phyloP scores from a whole-genome alignment of 768 basidiomycete genomes.

The Kwoniella dejecticola region DNA sequence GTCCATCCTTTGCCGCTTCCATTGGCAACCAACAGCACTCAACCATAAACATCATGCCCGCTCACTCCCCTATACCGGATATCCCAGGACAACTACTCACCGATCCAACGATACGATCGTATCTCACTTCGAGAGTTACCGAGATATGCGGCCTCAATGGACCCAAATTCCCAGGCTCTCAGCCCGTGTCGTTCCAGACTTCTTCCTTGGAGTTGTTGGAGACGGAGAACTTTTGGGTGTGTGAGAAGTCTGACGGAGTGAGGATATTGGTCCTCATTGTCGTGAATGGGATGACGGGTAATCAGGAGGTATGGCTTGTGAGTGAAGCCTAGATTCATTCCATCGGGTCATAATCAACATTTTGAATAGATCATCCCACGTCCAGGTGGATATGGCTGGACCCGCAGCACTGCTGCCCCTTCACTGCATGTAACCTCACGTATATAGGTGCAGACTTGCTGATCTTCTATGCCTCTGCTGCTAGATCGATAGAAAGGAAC shows the following conservation, averaged over 20 bases:
- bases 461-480: not conserved
- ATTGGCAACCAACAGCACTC: no score
- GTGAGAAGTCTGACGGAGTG: conserved; percentile 96
- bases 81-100: conserved; percentile 42
- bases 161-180: conserved; percentile 79
- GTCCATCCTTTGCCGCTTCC: no score
- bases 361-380: no score
- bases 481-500: conserved; percentile 95
- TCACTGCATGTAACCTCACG: no score
- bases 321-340: conserved; percentile 54
- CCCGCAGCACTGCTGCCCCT: no score
- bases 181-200: conserved; percentile 84
- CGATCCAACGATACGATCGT: conserved; percentile 31
- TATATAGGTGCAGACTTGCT: not conserved
- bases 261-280: conserved; percentile 81
- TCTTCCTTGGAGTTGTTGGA: conserved; percentile 75
- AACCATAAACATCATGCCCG: conserved; percentile 6
- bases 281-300: conserved; percentile 61
- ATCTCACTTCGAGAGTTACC: conserved; percentile 35
- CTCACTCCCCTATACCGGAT: conserved; percentile 40
- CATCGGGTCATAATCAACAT: no score
- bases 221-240: conserved; percentile 93
- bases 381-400: no score
- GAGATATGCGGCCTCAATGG: conserved; percentile 35
- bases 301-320: conserved; percentile 72